Base-by-base conservation (phyloP, 164 flowering plant genomes). In the Warburgia ugandensis region DNA sequence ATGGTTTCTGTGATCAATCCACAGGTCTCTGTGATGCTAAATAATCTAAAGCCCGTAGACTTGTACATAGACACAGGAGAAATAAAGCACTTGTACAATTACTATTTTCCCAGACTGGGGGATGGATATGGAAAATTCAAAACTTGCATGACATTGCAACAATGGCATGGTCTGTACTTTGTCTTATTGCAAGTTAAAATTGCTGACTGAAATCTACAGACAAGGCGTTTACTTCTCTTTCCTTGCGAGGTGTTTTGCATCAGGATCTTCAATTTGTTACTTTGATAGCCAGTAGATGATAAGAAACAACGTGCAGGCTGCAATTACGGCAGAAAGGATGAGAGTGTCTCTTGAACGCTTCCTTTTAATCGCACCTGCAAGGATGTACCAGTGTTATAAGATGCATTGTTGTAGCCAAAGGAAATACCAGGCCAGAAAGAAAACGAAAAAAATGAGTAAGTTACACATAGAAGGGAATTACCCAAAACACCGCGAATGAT, bases 211-310 rank as follows among this genome's bases (percentile, higher is more conserved):
- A 26, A 27, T 45, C 13, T 27, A 48, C 33, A 9, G 19, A 48
- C 36, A 48, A 29, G 32, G 8, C 45, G 9, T 22, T 14, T 6
- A 4, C n/a, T 20, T 19, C 25, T 47, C 6, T 7, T 32, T 30
- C 23, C 19, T 47, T 29, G n/a, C 23, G 13, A 26, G 13, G 16
- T 16, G 20, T 38, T 14, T 22, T 13, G 31, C 47, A 50, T 42
- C 40, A 47, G 22, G 28, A 48, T 50, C 31, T 28, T 9, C 35
- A 58, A 37, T 29, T 51, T 31, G 26, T 63, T 69, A 92, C 69
- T 92, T 92, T 29, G 95, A 84, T 47, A 88, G 87, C 99, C 99
- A 89, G 48, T 94, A 88, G 68, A 94, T 77, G 13, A 94, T 82
- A 46, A 94, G 84, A 62, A 94, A 89, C 73, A 94, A 64, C 11